Evolutionary conservation across 2,329 filamentous ascomycete genomes (phyloP).

Genomic region (Karstenula rhodostoma): DNA sequence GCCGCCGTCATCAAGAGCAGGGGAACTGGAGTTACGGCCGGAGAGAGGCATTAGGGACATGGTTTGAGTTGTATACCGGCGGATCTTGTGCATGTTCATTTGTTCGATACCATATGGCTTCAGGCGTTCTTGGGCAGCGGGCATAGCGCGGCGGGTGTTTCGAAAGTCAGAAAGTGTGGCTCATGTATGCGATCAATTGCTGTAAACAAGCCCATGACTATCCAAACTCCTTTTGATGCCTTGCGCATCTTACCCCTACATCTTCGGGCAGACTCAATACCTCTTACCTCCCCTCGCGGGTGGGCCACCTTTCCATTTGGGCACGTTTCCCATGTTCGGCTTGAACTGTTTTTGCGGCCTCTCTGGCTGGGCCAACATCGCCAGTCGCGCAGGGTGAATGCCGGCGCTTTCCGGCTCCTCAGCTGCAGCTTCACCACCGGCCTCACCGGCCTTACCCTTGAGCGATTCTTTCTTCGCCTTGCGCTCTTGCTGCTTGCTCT

Average conservation of each 20-base stretch:
- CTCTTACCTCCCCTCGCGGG: conserved; percentile 2
- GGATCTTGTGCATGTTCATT: neutral
- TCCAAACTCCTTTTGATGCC: neutral
- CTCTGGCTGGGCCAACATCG: conserved; percentile 40
- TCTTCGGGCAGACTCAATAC: neutral
- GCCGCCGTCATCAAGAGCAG: neutral
- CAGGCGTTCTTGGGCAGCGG: neutral
- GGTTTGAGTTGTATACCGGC: neutral
- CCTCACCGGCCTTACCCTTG: conserved; percentile 26
- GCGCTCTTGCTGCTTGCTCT: conserved; percentile 49
- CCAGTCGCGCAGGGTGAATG: conserved; percentile 50
- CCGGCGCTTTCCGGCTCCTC: conserved; percentile 32
- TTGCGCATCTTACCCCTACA: neutral
- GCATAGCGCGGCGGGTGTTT: neutral
- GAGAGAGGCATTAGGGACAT: neutral
- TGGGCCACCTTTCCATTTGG: conserved; percentile 8
- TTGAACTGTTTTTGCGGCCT: conserved; percentile 7
- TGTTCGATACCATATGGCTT: neutral
- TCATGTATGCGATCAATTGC: neutral
- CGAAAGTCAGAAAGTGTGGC: neutral
- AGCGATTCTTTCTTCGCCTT: conserved; percentile 50
- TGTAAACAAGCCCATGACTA: neutral
- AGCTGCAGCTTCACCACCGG: conserved; percentile 16
- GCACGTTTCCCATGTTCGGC: conserved; percentile 7
- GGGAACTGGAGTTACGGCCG: conserved; percentile 8